Conservation (phyloP, 345 rosid genomes). For the Sonneratia alba region DNA sequence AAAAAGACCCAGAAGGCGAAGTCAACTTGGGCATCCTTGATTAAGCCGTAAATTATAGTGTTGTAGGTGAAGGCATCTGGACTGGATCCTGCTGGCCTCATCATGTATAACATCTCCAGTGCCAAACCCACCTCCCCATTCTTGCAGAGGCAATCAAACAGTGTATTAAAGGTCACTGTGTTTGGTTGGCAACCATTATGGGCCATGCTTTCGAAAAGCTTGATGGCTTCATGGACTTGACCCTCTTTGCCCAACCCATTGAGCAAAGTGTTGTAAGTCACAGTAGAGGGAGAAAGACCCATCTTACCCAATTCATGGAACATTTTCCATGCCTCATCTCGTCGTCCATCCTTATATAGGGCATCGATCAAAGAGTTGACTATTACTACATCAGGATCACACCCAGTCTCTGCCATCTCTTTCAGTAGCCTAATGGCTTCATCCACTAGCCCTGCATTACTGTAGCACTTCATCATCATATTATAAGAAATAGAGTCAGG, state of each 20-base stretch:
- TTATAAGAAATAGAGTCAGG: constrained; percentile 86
- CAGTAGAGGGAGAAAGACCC: constrained; percentile 71
- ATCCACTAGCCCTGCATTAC: constrained; percentile 65
- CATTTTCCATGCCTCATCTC: constrained; percentile 79
- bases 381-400: constrained; percentile 71
- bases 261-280: constrained; percentile 79
- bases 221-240: constrained; percentile 44
- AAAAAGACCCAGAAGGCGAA: constrained; percentile 70
- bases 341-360: constrained; percentile 67
- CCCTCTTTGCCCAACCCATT: constrained; percentile 72
- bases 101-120: constrained; percentile 47
- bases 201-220: constrained; percentile 53
- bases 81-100: constrained; percentile 46
- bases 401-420: constrained; percentile 55
- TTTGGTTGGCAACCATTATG: constrained; percentile 54
- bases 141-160: constrained; percentile 89
- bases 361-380: constrained; percentile 69
- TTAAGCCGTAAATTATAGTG: constrained; percentile 63
- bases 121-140: constrained; percentile 70
- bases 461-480: constrained; percentile 94
- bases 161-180: constrained; percentile 72
- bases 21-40: constrained; percentile 44
- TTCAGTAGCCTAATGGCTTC: constrained; percentile 65
- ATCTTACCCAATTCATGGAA: constrained; percentile 52
- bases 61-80: constrained; percentile 85